These are phyloP conservation scores for Mesembryanthemum crystallinum DNA, from an alignment of 148 eudicot species.

Conservation along the genomic window DNA sequence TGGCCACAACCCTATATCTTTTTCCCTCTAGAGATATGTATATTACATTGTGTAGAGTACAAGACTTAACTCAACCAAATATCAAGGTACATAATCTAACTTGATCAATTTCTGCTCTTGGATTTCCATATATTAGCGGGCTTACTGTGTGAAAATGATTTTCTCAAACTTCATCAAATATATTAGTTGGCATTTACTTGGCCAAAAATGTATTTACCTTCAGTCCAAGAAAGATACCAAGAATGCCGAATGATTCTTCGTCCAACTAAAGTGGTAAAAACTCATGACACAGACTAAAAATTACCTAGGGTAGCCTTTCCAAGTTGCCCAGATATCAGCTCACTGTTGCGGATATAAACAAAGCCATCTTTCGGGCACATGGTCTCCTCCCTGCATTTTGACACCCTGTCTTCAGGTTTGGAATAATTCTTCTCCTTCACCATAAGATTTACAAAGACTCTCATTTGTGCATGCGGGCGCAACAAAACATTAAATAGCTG, in stretches of 20 bases:
- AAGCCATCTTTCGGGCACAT: constrained; percentile 84
- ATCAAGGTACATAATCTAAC: too few relatives aligned
- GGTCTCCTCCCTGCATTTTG: constrained; percentile 43
- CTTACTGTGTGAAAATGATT: too few relatives aligned
- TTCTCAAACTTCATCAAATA: too few relatives aligned
- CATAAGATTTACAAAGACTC: constrained; percentile 83
- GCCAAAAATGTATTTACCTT: not conserved
- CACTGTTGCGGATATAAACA: constrained; percentile 93
- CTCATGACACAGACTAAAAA: constrained; percentile 4
- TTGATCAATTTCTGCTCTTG: too few relatives aligned
- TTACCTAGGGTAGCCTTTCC: constrained; percentile 97
- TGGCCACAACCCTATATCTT: not conserved
- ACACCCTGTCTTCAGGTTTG: constrained; percentile 34
- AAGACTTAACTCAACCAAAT: too few relatives aligned
- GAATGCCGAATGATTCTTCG: not conserved
- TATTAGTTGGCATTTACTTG: not conserved
- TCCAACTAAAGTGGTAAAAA: not conserved
- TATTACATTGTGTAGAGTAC: too few relatives aligned
- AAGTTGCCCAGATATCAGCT: constrained; percentile 84
- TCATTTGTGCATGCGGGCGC: constrained; percentile 78
- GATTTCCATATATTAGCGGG: too few relatives aligned
- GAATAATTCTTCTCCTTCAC: constrained; percentile 68
- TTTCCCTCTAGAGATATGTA: not conserved
- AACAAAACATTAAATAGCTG: constrained; percentile 79
- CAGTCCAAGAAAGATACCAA: not conserved